These are phyloP conservation scores for Globisporangium yorkense DNA, from an alignment of 352 stramenopile genomes.

Conservation along the genomic window DNA sequence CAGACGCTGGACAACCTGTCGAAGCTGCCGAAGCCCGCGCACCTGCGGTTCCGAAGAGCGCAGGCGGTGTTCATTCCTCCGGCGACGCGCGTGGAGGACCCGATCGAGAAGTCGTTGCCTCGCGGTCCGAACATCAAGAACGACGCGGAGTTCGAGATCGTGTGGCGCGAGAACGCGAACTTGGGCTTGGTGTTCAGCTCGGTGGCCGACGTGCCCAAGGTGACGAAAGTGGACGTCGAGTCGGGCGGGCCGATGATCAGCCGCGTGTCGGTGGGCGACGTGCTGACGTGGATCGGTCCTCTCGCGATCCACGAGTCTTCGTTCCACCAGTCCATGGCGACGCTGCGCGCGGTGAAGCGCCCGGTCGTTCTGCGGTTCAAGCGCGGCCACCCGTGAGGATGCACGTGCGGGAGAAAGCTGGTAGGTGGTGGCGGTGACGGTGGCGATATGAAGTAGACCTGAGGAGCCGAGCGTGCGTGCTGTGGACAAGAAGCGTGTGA, in stretches of 20 bases:
- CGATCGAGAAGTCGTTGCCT: conserved; percentile 34
- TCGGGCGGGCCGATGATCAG: conserved; percentile 65
- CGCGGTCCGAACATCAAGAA: conserved; percentile 47
- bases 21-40: conserved; percentile 60
- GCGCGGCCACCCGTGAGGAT: conserved; percentile 24
- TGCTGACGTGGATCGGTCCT: conserved; percentile 69
- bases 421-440: conserved; percentile 6
- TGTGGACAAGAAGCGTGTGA: background rate
- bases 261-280: conserved; percentile 67
- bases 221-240: conserved; percentile 80
- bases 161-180: conserved; percentile 82
- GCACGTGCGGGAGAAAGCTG: conserved; percentile 1
- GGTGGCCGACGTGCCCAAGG: conserved; percentile 64
- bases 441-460: conserved; percentile 9
- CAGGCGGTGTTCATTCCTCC: conserved; percentile 22
- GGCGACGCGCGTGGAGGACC: conserved; percentile 25
- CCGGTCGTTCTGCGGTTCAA: conserved; percentile 79
- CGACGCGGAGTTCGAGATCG: conserved; percentile 74
- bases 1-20: conserved; percentile 70
- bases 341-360: conserved; percentile 71
- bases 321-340: conserved; percentile 85
- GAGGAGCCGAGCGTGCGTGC: conserved; percentile 1
- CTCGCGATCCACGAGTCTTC: conserved; percentile 73
- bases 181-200: conserved; percentile 83
- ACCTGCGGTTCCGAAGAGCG: conserved; percentile 56